phyloP scores from a whole-genome alignment of 192 early-diverging fungal genomes.

The Coemansia sp. region DNA sequence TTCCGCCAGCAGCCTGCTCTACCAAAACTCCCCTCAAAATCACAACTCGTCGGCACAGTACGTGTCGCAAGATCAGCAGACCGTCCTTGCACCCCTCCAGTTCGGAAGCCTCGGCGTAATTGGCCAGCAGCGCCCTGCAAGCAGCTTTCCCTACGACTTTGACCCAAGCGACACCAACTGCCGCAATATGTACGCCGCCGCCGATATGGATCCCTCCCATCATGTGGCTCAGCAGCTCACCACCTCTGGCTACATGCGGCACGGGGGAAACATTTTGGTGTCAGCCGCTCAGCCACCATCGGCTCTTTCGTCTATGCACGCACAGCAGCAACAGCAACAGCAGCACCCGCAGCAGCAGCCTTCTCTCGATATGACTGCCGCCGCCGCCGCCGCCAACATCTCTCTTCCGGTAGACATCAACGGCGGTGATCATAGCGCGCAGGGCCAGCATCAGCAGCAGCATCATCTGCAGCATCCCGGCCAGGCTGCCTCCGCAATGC shows the following conservation, averaged over 20 bases:
- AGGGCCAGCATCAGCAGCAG: conserved; percentile 17
- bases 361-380: conserved; percentile 34
- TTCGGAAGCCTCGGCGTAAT: conserved; percentile 43
- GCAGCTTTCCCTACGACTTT: conserved; percentile 49
- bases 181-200: conserved; percentile 36
- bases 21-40: conserved; percentile 36
- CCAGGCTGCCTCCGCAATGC: conserved; percentile 19
- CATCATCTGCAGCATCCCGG: conserved; percentile 5
- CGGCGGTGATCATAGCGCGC: conserved; percentile 23
- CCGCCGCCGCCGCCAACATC: conserved; percentile 27
- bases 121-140: conserved; percentile 37
- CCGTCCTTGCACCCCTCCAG: conserved; percentile 47
- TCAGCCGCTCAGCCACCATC: conserved; percentile 18
- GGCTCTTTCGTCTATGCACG: conserved; percentile 18
- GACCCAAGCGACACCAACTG: conserved; percentile 46
- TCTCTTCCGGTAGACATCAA: conserved; percentile 41
- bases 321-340: conserved; percentile 22
- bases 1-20: conserved; percentile 22
- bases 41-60: conserved; percentile 47
- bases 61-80: conserved; percentile 47
- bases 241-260: conserved; percentile 42
- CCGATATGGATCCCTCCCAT: conserved; percentile 40
- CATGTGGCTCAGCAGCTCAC: conserved; percentile 38
- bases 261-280: conserved; percentile 35
- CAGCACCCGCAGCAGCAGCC: conserved; percentile 4